These are phyloP conservation scores for Neurospora sp. DNA, from an alignment of 495 filamentous ascomycete genomes.

Conservation along the genomic window DNA sequence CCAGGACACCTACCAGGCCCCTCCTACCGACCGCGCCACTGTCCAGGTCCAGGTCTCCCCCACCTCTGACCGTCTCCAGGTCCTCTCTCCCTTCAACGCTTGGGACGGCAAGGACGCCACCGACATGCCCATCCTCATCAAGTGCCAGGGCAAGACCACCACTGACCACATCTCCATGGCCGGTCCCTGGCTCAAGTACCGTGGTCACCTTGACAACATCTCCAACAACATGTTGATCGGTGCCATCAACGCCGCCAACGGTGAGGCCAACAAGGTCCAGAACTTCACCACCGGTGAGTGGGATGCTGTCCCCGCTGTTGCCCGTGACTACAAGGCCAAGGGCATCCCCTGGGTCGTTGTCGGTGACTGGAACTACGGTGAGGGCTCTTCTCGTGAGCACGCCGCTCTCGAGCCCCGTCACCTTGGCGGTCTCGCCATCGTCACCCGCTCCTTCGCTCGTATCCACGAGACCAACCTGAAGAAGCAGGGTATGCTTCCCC, in stretches of 20 bases:
- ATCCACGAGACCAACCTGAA: slow-evolving; percentile 99
- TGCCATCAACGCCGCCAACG: slow-evolving; percentile 90
- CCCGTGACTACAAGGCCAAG: slow-evolving; percentile 97
- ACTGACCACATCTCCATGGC: slow-evolving; percentile 99
- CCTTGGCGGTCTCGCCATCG: slow-evolving; percentile 94
- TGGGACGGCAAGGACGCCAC: slow-evolving; percentile 94
- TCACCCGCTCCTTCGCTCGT: slow-evolving; percentile 92
- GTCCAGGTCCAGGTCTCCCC: slow-evolving; percentile 82
- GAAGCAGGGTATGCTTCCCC: slow-evolving; percentile 99
- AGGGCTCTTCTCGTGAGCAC: slow-evolving; percentile 95
- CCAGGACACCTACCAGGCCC: slow-evolving; percentile 93
- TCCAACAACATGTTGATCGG: slow-evolving; percentile 99
- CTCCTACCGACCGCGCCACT: slow-evolving; percentile 63
- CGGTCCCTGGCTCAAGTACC: slow-evolving; percentile 99
- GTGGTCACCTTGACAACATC: slow-evolving; percentile 99
- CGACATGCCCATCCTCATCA: slow-evolving; percentile 91
- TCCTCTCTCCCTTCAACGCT: slow-evolving; percentile 72
- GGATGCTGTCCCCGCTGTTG: slow-evolving; percentile 84
- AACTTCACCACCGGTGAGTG: slow-evolving; percentile 77
- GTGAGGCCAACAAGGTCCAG: slow-evolving; percentile 96
- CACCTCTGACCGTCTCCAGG: slow-evolving; percentile 83
- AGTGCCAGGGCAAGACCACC: slow-evolving; percentile 95
- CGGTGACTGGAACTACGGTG: slow-evolving; percentile 99
- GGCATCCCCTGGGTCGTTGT: slow-evolving; percentile 95
- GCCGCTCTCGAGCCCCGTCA: slow-evolving; percentile 96